Conservation (phyloP, 495 filamentous ascomycete genomes). For the Daldinia childiae region DNA sequence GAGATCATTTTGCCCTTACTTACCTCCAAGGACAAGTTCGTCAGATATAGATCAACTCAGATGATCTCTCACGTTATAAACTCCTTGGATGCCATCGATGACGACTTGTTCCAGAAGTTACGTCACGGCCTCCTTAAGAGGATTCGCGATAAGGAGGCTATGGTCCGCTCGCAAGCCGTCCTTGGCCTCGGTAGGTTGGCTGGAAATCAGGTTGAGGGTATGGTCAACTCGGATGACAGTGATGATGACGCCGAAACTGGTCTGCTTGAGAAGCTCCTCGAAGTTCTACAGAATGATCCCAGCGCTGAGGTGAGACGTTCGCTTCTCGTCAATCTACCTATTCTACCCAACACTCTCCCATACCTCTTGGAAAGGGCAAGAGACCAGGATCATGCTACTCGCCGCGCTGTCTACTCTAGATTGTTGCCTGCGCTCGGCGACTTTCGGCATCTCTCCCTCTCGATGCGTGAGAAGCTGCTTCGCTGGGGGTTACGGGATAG, state of each 20-base stretch:
- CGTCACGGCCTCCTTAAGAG: slow-evolving; percentile 80
- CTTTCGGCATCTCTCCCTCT: slow-evolving; percentile 94
- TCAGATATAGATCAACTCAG: slow-evolving; percentile 90
- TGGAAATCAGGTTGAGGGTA: slow-evolving; percentile 79
- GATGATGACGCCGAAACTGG: slow-evolving; percentile 66
- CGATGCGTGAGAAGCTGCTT: slow-evolving; percentile 94
- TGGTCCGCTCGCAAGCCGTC: slow-evolving; percentile 93
- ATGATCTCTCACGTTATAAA: slow-evolving; percentile 87
- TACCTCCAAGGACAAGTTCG: slow-evolving; percentile 85
- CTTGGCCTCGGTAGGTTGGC: slow-evolving; percentile 85
- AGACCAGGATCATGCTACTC: slow-evolving; percentile 83
- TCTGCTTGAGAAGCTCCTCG: slow-evolving; percentile 82
- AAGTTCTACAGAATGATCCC: slow-evolving; percentile 92
- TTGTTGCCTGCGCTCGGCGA: slow-evolving; percentile 90
- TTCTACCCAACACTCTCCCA: slow-evolving; percentile 81
- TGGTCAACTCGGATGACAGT: slow-evolving; percentile 72
- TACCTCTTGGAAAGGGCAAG: slow-evolving; percentile 91
- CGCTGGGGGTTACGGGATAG: slow-evolving; percentile 95
- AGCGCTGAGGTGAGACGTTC: slow-evolving; percentile 91
- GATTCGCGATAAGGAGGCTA: slow-evolving; percentile 90
- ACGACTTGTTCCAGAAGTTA: slow-evolving; percentile 85
- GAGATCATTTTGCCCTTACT: slow-evolving; percentile 74
- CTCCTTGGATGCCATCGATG: slow-evolving; percentile 87
- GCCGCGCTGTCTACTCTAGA: slow-evolving; percentile 86
- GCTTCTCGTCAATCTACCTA: slow-evolving; percentile 86